phyloP scores from a whole-genome alignment of 192 early-diverging fungal genomes.

The Lobosporangium transversale region DNA sequence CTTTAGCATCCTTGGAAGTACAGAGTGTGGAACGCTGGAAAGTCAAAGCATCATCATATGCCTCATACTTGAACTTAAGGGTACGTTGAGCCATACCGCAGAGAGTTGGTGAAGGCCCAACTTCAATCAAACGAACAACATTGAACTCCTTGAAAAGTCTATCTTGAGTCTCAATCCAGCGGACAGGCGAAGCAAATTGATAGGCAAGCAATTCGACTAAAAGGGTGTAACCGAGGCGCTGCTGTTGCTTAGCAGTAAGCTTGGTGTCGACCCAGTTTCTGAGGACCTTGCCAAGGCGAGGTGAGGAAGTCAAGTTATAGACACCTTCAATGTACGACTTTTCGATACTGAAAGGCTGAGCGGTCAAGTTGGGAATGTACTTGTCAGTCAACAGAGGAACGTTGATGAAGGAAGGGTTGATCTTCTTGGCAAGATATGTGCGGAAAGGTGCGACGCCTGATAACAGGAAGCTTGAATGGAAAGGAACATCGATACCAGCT shows the following conservation, averaged over 20 bases:
- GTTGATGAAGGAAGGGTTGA: conserved; percentile 86
- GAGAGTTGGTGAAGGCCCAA: conserved; percentile 89
- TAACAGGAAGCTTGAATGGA: conserved; percentile 94
- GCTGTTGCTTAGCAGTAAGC: conserved; percentile 79
- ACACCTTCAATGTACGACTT: conserved; percentile 82
- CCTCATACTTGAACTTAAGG: conserved; percentile 96
- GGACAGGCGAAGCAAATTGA: conserved; percentile 92
- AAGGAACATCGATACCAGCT: conserved; percentile 94
- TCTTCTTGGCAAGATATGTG: conserved; percentile 83
- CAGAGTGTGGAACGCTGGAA: conserved; percentile 90
- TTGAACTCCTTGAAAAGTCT: conserved; percentile 81
- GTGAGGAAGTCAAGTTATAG: conserved; percentile 74
- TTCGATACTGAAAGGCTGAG: conserved; percentile 83
- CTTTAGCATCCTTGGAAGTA: conserved; percentile 89
- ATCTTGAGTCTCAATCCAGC: conserved; percentile 96
- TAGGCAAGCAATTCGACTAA: conserved; percentile 91
- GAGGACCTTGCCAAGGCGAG: conserved; percentile 80
- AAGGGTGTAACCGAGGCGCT: conserved; percentile 86
- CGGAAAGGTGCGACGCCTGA: conserved; percentile 95
- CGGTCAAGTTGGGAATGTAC: conserved; percentile 97
- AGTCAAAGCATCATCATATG: conserved; percentile 93
- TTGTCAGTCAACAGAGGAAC: conserved; percentile 81
- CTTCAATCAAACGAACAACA: conserved; percentile 89
- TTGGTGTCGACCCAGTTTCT: conserved; percentile 81
- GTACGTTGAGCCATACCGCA: conserved; percentile 95